phyloP scores from a whole-genome alignment of 306 rosid species.

The Sicyos edulis region DNA sequence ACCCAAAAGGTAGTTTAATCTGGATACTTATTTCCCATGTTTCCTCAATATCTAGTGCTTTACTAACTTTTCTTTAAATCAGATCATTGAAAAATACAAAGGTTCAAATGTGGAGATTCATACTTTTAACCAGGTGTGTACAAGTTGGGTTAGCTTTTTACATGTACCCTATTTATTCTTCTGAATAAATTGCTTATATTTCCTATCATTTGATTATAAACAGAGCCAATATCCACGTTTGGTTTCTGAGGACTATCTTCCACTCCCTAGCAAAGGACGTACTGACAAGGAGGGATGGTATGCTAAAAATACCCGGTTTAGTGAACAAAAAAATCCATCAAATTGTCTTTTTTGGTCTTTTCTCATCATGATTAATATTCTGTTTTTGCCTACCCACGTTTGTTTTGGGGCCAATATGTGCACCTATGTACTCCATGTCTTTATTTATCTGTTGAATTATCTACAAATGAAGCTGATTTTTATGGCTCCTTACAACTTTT shows the following conservation, averaged over 20 bases:
- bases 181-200: slow-evolving; percentile 18
- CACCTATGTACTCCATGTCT: neutral
- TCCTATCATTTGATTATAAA: slow-evolving; percentile 25
- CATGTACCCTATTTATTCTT: slow-evolving; percentile 24
- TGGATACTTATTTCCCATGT: slow-evolving; percentile 5
- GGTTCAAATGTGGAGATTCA: slow-evolving; percentile 68
- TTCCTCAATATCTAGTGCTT: slow-evolving; percentile 16
- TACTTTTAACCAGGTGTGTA: slow-evolving; percentile 90
- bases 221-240: slow-evolving; percentile 96
- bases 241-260: slow-evolving; percentile 69
- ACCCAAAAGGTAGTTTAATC: slow-evolving; percentile 56
- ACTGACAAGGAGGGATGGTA: slow-evolving; percentile 93
- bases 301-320: slow-evolving; percentile 20
- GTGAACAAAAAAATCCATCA: neutral
- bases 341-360: neutral
- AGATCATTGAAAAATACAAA: slow-evolving; percentile 74
- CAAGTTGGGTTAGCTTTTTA: neutral
- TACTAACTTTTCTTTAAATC: slow-evolving; percentile 27
- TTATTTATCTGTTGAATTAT: neutral
- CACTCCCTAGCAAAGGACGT: slow-evolving; percentile 75
- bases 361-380: too few species aligned
- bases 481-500: neutral
- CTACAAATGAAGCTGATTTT: neutral
- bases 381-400: too few species aligned
- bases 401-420: too few species aligned